Evolutionary conservation across 2,329 filamentous ascomycete genomes (phyloP).

Genomic region (Gremmenia infestans): DNA sequence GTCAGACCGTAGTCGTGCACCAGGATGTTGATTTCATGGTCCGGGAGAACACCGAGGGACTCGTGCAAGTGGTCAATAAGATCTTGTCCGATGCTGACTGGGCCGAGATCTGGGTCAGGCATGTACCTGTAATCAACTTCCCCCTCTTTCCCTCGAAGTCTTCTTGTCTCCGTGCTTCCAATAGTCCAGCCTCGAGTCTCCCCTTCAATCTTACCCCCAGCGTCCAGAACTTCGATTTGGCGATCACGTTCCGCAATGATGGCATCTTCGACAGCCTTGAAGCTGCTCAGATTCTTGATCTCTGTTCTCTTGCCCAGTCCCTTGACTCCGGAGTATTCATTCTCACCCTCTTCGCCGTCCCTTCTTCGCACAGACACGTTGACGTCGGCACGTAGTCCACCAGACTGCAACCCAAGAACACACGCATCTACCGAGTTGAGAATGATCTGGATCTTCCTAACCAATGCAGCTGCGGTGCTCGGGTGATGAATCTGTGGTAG

Average conservation of each 20-base stretch:
- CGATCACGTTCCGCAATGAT: slow-evolving; percentile 86
- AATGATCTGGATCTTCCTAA: slow-evolving; percentile 80
- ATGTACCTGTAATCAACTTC: slow-evolving; percentile 98
- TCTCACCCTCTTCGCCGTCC: slow-evolving; percentile 24
- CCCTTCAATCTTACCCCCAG: slow-evolving; percentile 68
- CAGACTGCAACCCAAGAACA: slow-evolving; percentile 87
- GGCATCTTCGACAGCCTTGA: slow-evolving; percentile 92
- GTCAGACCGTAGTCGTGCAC: slow-evolving; percentile 62
- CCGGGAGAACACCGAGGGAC: slow-evolving; percentile 67
- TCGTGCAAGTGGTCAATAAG: slow-evolving; percentile 59
- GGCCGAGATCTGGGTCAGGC: slow-evolving; percentile 88
- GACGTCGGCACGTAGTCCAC: slow-evolving; percentile 86
- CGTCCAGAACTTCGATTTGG: slow-evolving; percentile 75
- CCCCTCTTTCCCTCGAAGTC: slow-evolving; percentile 86
- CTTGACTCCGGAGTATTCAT: slow-evolving; percentile 51
- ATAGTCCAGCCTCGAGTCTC: slow-evolving; percentile 94
- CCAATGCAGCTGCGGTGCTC: slow-evolving; percentile 79
- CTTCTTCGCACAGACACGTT: slow-evolving; percentile 80
- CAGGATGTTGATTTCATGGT: slow-evolving; percentile 61
- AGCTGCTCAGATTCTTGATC: slow-evolving; percentile 94
- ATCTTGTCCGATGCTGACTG: slow-evolving; percentile 68
- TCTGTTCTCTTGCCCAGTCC: slow-evolving; percentile 83
- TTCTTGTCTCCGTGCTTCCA: slow-evolving; percentile 73
- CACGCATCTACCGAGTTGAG: slow-evolving; percentile 79
- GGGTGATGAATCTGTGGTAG: slow-evolving; percentile 83